A percentile compares a stretch with the other conserved stretches of the same genome.
Conservation (phyloP, 495 filamentous ascomycete genomes). For the Apodospora peruviana region DNA sequence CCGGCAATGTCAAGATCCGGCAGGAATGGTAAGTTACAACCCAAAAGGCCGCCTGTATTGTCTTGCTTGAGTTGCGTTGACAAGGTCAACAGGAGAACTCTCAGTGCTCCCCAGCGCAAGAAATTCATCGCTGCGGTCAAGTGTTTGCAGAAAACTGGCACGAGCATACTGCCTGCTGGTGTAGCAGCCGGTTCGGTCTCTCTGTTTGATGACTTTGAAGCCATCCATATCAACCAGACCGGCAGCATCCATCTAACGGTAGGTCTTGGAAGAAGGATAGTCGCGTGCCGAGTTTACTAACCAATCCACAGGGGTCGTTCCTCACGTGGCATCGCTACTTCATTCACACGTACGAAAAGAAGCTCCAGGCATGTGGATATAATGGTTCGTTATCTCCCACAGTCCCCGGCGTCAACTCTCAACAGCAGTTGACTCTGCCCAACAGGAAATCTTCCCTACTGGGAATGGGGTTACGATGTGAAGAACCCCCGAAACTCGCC, state of each 20-base stretch:
- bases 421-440: background rate
- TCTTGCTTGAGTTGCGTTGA: too few relatives aligned
- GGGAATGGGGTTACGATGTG: constrained; percentile 58
- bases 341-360: constrained; percentile 57
- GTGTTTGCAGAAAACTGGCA: background rate
- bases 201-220: background rate
- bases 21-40: background rate
- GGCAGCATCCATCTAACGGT: background rate
- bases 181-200: background rate
- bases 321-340: constrained; percentile 69
- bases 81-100: background rate
- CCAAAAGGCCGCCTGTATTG: background rate
- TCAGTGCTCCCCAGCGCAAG: background rate
- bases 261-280: background rate
- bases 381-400: constrained; percentile 29
- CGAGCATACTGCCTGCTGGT: background rate
- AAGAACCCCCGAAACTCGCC: constrained; percentile 45
- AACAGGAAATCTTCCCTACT: constrained; percentile 42
- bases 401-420: background rate
- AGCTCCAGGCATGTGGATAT: constrained; percentile 67
- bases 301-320: constrained; percentile 48
- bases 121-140: background rate
- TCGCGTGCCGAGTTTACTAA: background rate
- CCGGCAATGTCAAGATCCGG: background rate
- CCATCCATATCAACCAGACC: background rate